Conservation (phyloP, 2,329 filamentous ascomycete species). For the Fusarium staphyleae region DNA sequence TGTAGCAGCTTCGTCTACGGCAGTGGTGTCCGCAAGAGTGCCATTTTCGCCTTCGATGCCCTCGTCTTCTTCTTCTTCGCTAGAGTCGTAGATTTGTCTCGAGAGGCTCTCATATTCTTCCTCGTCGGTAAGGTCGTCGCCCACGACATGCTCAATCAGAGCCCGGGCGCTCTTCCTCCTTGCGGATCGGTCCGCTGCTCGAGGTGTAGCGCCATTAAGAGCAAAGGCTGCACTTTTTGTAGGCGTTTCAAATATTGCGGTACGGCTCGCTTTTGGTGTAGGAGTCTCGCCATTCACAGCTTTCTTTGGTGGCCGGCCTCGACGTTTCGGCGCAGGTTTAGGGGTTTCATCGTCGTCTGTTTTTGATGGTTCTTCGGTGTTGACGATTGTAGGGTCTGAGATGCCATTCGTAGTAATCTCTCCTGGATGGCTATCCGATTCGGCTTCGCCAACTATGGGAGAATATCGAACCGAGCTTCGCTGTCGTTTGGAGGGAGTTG, state of each 20-base stretch:
- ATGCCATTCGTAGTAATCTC: constrained; percentile 12
- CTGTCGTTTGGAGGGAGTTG: constrained; percentile 46
- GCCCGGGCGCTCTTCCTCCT: constrained; percentile 82
- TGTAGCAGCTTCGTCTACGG: constrained; percentile 49
- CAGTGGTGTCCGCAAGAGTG: constrained; percentile 19
- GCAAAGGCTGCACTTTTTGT: constrained; percentile 43
- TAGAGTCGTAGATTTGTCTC: constrained; percentile 69
- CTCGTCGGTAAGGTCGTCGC: constrained; percentile 71
- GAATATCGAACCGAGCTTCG: constrained; percentile 33
- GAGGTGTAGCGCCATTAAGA: constrained; percentile 61
- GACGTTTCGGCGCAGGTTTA: constrained; percentile 46
- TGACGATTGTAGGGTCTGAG: constrained; percentile 9
- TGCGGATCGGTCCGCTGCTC: constrained; percentile 83
- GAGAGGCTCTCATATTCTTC: constrained; percentile 75
- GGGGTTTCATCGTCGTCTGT: constrained; percentile 38
- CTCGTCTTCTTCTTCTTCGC: constrained; percentile 58
- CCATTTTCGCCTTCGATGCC: constrained; percentile 39
- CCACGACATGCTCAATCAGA: constrained; percentile 74
- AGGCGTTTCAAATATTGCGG: constrained; percentile 49
- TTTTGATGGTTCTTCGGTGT: constrained; percentile 23
- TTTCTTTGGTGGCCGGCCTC: constrained; percentile 48
- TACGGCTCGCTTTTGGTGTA: constrained; percentile 49
- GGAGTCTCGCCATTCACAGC: constrained; percentile 43
- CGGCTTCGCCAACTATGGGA: constrained; percentile 7
- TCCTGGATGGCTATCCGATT: constrained; percentile 35